Conservation (phyloP, 2,329 filamentous ascomycete genomes). For the Penicillium oxalicum region DNA sequence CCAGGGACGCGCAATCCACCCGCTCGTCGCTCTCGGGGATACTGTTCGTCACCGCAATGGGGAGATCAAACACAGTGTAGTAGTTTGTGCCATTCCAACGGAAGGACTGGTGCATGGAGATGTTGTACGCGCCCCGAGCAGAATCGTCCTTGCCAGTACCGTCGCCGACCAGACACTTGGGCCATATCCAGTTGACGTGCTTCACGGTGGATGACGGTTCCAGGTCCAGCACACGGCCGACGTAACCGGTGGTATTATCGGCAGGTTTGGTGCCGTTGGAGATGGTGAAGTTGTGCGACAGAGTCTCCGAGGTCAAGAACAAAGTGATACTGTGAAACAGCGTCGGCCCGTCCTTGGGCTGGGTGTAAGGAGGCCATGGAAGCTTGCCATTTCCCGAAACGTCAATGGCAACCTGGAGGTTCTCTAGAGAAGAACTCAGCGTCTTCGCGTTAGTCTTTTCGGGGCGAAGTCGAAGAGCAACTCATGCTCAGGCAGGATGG, state of each 20-base stretch:
- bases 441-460: background rate
- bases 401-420: slow-evolving; percentile 18
- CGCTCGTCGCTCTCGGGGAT: slow-evolving; percentile 39
- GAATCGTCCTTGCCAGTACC: slow-evolving; percentile 43
- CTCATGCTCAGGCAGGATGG: background rate
- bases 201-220: slow-evolving; percentile 65
- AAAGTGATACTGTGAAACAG: slow-evolving; percentile 15
- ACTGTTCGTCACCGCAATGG: slow-evolving; percentile 61
- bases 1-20: slow-evolving; percentile 20
- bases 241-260: slow-evolving; percentile 42
- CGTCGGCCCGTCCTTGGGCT: slow-evolving; percentile 9
- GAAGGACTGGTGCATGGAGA: slow-evolving; percentile 67
- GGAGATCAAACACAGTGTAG: slow-evolving; percentile 67
- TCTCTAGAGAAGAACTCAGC: slow-evolving; percentile 4
- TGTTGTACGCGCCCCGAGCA: slow-evolving; percentile 60
- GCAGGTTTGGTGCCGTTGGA: slow-evolving; percentile 54
- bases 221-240: slow-evolving; percentile 58
- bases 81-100: slow-evolving; percentile 57
- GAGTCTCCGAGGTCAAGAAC: slow-evolving; percentile 15
- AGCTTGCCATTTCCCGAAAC: slow-evolving; percentile 18
- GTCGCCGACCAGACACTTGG: slow-evolving; percentile 60
- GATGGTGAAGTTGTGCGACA: slow-evolving; percentile 56
- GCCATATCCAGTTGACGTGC: slow-evolving; percentile 68
- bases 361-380: slow-evolving; percentile 13
- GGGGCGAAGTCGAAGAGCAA: no score